Base-by-base conservation (phyloP, 805 yeast species). In the Isabelozyma pseudorhagii region DNA sequence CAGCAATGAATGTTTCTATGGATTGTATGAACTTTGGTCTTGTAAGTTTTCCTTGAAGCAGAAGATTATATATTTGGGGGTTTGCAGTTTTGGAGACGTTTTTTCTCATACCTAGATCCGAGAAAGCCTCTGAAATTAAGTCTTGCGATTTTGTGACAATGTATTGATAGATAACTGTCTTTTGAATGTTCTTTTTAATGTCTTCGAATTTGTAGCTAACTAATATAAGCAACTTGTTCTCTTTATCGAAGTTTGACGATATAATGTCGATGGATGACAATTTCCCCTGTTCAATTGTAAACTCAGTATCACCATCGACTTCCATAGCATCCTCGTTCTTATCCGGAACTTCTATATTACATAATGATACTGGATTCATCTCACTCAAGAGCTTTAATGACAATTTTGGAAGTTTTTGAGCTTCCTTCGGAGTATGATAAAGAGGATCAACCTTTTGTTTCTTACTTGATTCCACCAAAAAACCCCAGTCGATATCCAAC, bases 401-500 rank as follows among this genome's bases (percentile, higher is more conserved):
- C 34, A 83, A 46, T 4, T 50, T 60, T 1, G 86, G 85, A 4
- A 64, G 59, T 11, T 53, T 68, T 54, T 71, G 78, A 36, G 63
- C 63, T 15, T 71, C 76, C 29, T 69, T 72, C 1, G 84, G 83
- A 0, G 83, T 80, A 51, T 74, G 75, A 55, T 67, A 80, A 51
- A 75, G 75, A 8, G 83, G 83, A 46, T 72, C 76, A 11, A 69
- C 66, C 44, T 71, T 68, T 48, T 79, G 75, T 34, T 71, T 69
- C 43, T 68, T 69, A 7, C 83, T 80, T 4, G 83, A 73, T 39
- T 71, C 75, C 1, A 66, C 63, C 29, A 81, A 61, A 50, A 68
- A 77, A 1, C 84, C 85, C 89, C 89, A 85, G 51, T 82, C 77
- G 9, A 84, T 67, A 0, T 55, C 45, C 4, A 83, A 59, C 21